A percentile compares a stretch with the other conserved stretches of the same genome.
Conservation (phyloP, 2,329 filamentous ascomycete genomes). For the Stylonectria norvegica region DNA sequence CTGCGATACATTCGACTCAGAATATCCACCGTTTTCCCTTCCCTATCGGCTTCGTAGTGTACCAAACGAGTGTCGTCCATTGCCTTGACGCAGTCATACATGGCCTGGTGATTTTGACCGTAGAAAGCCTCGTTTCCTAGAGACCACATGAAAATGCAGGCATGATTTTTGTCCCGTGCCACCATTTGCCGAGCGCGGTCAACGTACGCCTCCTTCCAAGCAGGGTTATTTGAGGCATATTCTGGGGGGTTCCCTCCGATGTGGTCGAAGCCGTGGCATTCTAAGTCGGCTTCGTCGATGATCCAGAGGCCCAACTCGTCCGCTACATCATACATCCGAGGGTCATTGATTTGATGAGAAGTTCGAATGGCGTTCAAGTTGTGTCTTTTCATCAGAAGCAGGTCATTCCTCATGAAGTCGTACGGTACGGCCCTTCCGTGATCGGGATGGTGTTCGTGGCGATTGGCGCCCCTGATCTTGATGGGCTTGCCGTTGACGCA, state of each 20-base stretch:
- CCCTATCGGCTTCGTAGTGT: conserved; percentile 64
- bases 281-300: conserved; percentile 49
- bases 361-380: conserved; percentile 70
- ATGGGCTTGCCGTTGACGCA: conserved; percentile 61
- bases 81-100: conserved; percentile 60
- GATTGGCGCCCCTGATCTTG: conserved; percentile 61
- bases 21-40: conserved; percentile 61
- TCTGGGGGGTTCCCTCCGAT: conserved; percentile 47
- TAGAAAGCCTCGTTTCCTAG: conserved; percentile 73
- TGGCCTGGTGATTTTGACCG: conserved; percentile 63
- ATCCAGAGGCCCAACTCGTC: conserved; percentile 66
- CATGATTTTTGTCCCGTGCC: conserved; percentile 66
- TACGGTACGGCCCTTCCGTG: conserved; percentile 61
- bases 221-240: conserved; percentile 59
- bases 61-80: conserved; percentile 57
- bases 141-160: conserved; percentile 70
- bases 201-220: conserved; percentile 62
- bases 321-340: conserved; percentile 55
- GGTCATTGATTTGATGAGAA: conserved; percentile 65
- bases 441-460: conserved; percentile 67
- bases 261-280: conserved; percentile 54
- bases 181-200: conserved; percentile 64
- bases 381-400: conserved; percentile 65
- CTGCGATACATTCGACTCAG: conserved; percentile 65
- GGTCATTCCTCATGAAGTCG: conserved; percentile 58